These are phyloP conservation scores for Penicillium salamii DNA, from an alignment of 495 filamentous ascomycete species.

Conservation along the genomic window DNA sequence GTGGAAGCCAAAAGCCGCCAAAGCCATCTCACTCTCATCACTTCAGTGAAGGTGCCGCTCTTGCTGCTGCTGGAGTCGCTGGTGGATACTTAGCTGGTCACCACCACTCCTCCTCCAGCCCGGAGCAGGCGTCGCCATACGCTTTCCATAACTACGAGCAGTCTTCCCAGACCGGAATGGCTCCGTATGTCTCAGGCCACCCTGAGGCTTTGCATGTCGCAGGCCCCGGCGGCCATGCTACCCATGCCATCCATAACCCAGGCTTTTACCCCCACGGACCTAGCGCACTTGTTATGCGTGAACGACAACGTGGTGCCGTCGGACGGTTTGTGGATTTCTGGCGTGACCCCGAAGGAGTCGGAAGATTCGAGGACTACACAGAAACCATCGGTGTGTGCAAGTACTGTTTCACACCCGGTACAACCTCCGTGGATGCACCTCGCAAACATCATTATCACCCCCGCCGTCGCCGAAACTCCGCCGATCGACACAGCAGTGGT, in stretches of 20 bases:
- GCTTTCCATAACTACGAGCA: conserved; percentile 30
- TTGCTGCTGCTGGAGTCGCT: conserved; percentile 46
- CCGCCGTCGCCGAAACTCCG: conserved; percentile 37
- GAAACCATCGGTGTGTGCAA: conserved; percentile 68
- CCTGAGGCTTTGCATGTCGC: conserved; percentile 44
- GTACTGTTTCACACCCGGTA: conserved; percentile 65
- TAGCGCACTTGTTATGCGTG: conserved; percentile 41
- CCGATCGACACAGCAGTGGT: conserved; percentile 44
- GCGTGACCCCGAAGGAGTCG: conserved; percentile 65
- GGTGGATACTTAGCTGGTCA: conserved; percentile 48
- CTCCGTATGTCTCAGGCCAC: conserved; percentile 31
- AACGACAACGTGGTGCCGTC: conserved; percentile 53
- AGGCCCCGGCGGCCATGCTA: conserved; percentile 40
- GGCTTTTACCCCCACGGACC: conserved; percentile 22
- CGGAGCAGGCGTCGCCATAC: conserved; percentile 28
- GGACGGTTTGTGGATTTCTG: conserved; percentile 60
- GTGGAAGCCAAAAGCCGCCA: conserved; percentile 10
- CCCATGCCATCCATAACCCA: conserved; percentile 27
- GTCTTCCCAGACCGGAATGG: conserved; percentile 23
- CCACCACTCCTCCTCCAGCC: conserved; percentile 38
- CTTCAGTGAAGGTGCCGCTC: conserved; percentile 37
- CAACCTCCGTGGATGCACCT: conserved; percentile 58
- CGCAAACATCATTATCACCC: conserved; percentile 58
- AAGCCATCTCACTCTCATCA: conserved; percentile 34
- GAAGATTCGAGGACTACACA: conserved; percentile 70